Evolutionary conservation across 2,329 filamentous ascomycete species (phyloP), one percentile per base, ranked within the genome.

Genomic region (Neofusicoccum sp.): DNA sequence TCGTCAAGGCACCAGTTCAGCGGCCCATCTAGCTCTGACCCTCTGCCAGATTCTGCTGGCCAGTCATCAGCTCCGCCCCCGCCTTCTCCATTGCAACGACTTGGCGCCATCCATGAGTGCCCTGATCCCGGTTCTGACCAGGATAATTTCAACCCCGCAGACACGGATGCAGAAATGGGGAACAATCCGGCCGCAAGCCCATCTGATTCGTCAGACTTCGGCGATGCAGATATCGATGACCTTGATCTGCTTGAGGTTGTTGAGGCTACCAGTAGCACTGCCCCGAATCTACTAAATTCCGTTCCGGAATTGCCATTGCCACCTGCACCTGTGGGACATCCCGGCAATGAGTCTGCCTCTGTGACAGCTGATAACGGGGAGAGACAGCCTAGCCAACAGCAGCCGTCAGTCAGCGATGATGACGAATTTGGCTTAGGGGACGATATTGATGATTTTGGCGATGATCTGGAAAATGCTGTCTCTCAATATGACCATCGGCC

Each of bases 401-500:
- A 2, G 4, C 33, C 33, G 29, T 22, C 22, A 22, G 22, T 22
- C 22, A 37, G 41, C 16, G 75, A 71, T 52, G 75, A 75, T 41
- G 80, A 82, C 59, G 80, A 82, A 39, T 82, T 82, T 68, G 80
- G 73, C 4, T 65, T 77, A 56, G 56, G 69, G 22, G 22, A 22
- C 6, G 76, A 80, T 61, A 80, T 80, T 39, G 78, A 82, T 61
- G 67, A 84, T 6, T 83, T 86, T 67, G 81, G 78, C 4, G 86
- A 84, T 64, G 84, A 86, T 69, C 73, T 89, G 56, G 83, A 87
- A 66, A 80, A 85, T 60, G 78, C 87, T 43, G 79, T 84, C 47
- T 85, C 84, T 16, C 74, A 84, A 56, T 86, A 83, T 69, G 84
- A 87, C 65, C n/a, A 29, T 3, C 22, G 43, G 33, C 33, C 11